Evolutionary conservation across 2,329 filamentous ascomycete species (phyloP), one percentile per base, ranked within the genome.

Genomic region (Periconia digitata): DNA sequence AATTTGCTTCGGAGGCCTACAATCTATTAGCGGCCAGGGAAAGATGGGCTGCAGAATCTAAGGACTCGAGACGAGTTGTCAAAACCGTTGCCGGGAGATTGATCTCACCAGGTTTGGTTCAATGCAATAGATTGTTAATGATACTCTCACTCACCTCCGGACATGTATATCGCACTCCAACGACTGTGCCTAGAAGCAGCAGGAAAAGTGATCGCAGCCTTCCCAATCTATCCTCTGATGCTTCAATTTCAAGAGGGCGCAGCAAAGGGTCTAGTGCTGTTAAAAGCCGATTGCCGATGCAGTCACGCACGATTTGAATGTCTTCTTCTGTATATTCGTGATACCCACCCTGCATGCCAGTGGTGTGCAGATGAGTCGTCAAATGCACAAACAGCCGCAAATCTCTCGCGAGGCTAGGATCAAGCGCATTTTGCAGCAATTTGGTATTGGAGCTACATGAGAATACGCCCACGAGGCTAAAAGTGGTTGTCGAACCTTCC

Each of bases 371-470:
- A 42, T 52, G 49, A 4, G 53, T 58, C 1, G 55, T 55, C 21
- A 58, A 40, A 39, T 56, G 53, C 1, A 58, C 53, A 29, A 58
- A 58, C 1, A 58, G 39, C 38, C 53, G 55, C 15, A 58, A 35
- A 24, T 58, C 49, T 35, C 43, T 48, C 2, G 40, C 48, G 7
- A 58, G 37, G 17, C 34, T 48, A 10, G 50, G 50, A 45, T 58
- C 50, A 1, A 58, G 49, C 10, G 50, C 35, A 27, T 58, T 55
- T 15, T 54, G 39, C 3, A 58, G 40, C 2, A 58, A 38, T 20
- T 49, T 54, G 10, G 53, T 52, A 16, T 58, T 58, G 4, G 53
- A 50, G 46, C 53, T 56, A 40, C 55, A 58, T 6, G 55, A 54
- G 34, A 55, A 58, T 16, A 58, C 45, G 1, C 53, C 55, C 15